Evolutionary conservation across 1,139 yeast species (phyloP).

Genomic region (Kluyveromyces sp.): DNA sequence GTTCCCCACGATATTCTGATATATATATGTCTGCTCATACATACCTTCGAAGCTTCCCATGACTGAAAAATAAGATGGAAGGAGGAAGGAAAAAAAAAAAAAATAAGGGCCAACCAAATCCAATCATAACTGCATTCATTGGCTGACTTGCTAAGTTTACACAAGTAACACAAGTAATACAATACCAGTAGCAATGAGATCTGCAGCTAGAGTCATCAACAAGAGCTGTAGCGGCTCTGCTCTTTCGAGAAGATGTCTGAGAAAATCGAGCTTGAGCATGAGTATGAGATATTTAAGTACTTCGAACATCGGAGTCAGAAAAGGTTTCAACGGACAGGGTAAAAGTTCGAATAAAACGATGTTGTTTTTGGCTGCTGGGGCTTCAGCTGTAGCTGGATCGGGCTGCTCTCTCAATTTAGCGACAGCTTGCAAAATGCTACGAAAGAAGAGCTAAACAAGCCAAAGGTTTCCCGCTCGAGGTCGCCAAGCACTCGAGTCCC

Average conservation of each 20-base stretch:
- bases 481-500: conserved; percentile 49
- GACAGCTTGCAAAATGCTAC: conserved; percentile 10
- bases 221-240: not conserved
- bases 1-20: not conserved
- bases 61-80: too few species aligned
- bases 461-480: conserved; percentile 36
- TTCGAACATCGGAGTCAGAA: too few species aligned
- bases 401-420: not conserved
- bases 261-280: too few species aligned
- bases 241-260: too few species aligned
- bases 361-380: not conserved
- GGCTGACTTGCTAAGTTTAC: too few species aligned
- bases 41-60: too few species aligned
- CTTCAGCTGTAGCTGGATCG: not conserved
- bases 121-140: too few species aligned
- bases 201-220: not conserved
- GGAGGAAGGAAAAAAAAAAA: too few species aligned
- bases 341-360: not conserved
- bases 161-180: not conserved
- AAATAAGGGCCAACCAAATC: too few species aligned
- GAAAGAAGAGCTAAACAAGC: conserved; percentile 12
- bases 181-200: not conserved
- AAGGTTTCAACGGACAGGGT: not conserved
- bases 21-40: too few species aligned
- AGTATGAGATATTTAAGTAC: too few species aligned